Evolutionary conservation across 2,329 filamentous ascomycete genomes (phyloP), one percentile per base, ranked within the genome.

Genomic region (Pseudopithomyces chartarum): DNA sequence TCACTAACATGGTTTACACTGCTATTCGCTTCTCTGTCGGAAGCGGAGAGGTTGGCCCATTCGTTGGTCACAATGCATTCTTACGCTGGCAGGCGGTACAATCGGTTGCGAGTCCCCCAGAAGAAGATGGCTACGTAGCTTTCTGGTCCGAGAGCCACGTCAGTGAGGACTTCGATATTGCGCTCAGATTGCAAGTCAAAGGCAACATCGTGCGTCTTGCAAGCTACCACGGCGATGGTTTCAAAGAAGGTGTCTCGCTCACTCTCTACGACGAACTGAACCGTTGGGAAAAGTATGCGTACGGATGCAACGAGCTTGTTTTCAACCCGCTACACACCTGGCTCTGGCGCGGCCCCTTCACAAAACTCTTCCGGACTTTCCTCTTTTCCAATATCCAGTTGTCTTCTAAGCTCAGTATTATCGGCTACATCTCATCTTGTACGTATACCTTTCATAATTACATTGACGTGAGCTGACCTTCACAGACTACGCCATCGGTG

Each of bases 141-240:
- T 90, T 85, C 77, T 91, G 89, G 89, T 90, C 87, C 13, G 89
- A 91, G 68, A 82, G 81, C n/a, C 87, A 89, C 69, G 89, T 91
- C 0, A 90, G 88, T 0, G 89, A 91, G 60, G 89, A 91, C 65
- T 91, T 91, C 54, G 89, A 91, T 59, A 89, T 91, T 72, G 84
- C 87, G 12, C 81, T 91, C 1, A 86, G 88, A 43, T 79, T 91
- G 7, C 89, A 91, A 73, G 86, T 85, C 63, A 79, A 79, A 22
- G 88, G 88, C 33, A 89, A 88, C 73, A 81, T 85, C 49, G 84
- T 90, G 54, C 87, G 89, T 13, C 79, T 91, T 1, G 88, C 86
- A 7, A 83, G 86, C 1, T 91, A 90, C 75, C 84, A 87, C 47
- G 84, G 85, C 36, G 84, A 85, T 7, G 88, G 85, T 6, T 91